These are phyloP conservation scores for Diaporthe batatas DNA, from an alignment of 2,329 filamentous ascomycete species.

Conservation along the genomic window DNA sequence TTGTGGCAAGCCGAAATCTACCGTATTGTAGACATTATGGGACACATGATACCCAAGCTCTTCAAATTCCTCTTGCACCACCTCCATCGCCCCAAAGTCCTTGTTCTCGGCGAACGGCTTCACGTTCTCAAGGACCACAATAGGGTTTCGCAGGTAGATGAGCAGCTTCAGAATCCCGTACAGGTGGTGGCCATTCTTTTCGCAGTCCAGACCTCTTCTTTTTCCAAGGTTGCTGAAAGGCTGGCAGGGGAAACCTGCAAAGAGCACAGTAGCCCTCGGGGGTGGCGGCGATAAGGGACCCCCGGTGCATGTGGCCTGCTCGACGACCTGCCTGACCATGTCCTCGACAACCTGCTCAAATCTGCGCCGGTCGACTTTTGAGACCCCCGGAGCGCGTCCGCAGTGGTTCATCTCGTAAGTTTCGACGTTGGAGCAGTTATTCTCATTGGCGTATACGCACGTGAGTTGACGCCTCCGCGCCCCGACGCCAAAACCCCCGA, in stretches of 20 bases:
- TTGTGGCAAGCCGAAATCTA: conserved; percentile 13
- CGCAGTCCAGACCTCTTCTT: neutral
- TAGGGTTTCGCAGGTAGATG: neutral
- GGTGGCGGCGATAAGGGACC: too few relatives aligned
- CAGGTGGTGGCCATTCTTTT: neutral
- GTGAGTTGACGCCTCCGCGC: neutral
- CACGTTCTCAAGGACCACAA: conserved; percentile 9
- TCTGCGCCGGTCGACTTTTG: neutral
- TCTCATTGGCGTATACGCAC: conserved; percentile 6
- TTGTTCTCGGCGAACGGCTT: neutral
- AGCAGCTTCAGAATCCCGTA: neutral
- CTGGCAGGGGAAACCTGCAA: conserved; percentile 6
- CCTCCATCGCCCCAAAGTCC: neutral
- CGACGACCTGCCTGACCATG: too few relatives aligned
- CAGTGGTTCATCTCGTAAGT: conserved; percentile 18
- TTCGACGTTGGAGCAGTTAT: neutral
- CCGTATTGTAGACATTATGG: neutral
- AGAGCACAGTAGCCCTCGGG: neutral
- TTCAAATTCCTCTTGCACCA: neutral
- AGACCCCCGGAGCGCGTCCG: neutral
- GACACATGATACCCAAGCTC: conserved; percentile 6
- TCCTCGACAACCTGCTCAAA: too few relatives aligned
- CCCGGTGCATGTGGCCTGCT: neutral
- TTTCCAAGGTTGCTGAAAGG: neutral
- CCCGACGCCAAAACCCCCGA: neutral